Evolutionary conservation across 2,329 filamentous ascomycete genomes (phyloP).

Genomic region (Botryotinia narcissicola): DNA sequence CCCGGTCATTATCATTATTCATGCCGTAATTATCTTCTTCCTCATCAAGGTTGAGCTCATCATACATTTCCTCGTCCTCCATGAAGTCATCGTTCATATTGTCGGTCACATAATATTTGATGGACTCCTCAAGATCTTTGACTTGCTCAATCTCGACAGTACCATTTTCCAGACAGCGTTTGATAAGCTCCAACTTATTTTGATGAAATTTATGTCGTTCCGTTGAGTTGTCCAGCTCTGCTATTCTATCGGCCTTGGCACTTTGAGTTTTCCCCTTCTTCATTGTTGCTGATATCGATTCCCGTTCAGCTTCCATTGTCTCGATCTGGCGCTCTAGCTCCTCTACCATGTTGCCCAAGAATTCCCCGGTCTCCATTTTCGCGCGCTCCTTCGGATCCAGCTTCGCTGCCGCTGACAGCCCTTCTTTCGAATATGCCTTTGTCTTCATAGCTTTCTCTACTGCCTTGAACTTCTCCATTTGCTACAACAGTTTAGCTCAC

Average conservation of each 20-base stretch:
- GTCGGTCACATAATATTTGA: conserved; percentile 92
- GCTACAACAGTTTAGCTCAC: conserved; percentile 51
- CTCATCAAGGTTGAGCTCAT: conserved; percentile 87
- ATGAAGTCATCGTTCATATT: conserved; percentile 86
- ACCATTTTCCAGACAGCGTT: conserved; percentile 88
- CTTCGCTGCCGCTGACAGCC: conserved; percentile 84
- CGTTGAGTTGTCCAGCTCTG: conserved; percentile 77
- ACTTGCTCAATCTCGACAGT: conserved; percentile 86
- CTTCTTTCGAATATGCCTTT: conserved; percentile 98
- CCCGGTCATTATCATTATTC: conserved; percentile 74
- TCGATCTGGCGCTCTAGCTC: conserved; percentile 94
- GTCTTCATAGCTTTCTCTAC: conserved; percentile 99
- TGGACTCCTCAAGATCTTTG: conserved; percentile 83
- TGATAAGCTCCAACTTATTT: conserved; percentile 84
- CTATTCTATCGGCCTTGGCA: conserved; percentile 80
- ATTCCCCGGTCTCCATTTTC: conserved; percentile 83
- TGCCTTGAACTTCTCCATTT: conserved; percentile 99
- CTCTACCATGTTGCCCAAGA: conserved; percentile 82
- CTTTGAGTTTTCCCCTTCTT: conserved; percentile 93
- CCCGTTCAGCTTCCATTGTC: conserved; percentile 83
- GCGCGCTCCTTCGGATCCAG: conserved; percentile 97
- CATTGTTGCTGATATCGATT: conserved; percentile 79
- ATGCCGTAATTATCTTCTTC: conserved; percentile 88
- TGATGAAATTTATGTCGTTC: conserved; percentile 98
- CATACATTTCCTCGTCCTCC: conserved; percentile 93